Evolutionary conservation across 2,329 filamentous ascomycete species (phyloP).

Genomic region (Corynespora cassiicola): DNA sequence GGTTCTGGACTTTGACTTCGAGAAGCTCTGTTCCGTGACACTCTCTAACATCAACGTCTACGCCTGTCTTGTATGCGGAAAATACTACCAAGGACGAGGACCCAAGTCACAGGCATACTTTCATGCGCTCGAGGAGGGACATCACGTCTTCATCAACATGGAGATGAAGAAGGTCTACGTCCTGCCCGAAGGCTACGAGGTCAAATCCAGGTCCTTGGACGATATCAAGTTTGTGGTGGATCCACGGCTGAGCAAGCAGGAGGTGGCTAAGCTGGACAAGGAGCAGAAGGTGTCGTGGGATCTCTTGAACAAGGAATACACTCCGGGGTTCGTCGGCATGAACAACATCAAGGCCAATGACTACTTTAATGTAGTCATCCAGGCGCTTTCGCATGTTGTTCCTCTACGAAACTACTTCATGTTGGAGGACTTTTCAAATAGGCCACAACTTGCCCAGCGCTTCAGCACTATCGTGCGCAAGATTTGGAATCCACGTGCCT

Average conservation of each 20-base stretch:
- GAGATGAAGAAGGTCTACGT: constrained; percentile 90
- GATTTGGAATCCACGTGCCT: constrained; percentile 96
- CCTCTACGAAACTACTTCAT: constrained; percentile 92
- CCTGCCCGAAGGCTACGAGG: constrained; percentile 95
- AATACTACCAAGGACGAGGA: constrained; percentile 93
- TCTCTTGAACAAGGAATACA: constrained; percentile 82
- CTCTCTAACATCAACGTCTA: constrained; percentile 99
- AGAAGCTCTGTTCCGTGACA: constrained; percentile 95
- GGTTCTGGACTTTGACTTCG: constrained; percentile 97
- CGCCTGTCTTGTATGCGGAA: constrained; percentile 95
- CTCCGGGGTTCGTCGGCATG: constrained; percentile 95
- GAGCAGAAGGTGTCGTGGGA: constrained; percentile 72
- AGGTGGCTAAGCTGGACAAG: constrained; percentile 81
- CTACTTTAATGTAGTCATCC: constrained; percentile 94
- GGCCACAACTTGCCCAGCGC: constrained; percentile 83
- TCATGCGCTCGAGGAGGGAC: constrained; percentile 90
- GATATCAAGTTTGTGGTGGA: constrained; percentile 99
- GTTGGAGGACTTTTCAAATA: constrained; percentile 77
- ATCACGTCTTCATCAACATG: constrained; percentile 99
- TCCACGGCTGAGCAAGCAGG: constrained; percentile 79
- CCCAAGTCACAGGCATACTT: constrained; percentile 97
- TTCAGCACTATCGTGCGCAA: constrained; percentile 92
- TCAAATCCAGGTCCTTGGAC: constrained; percentile 90
- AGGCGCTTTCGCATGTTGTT: constrained; percentile 86
- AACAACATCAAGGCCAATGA: constrained; percentile 99